Evolutionary conservation across 2,329 filamentous ascomycete genomes (phyloP).

Genomic region (Monilinia vaccinii-corymbosi): DNA sequence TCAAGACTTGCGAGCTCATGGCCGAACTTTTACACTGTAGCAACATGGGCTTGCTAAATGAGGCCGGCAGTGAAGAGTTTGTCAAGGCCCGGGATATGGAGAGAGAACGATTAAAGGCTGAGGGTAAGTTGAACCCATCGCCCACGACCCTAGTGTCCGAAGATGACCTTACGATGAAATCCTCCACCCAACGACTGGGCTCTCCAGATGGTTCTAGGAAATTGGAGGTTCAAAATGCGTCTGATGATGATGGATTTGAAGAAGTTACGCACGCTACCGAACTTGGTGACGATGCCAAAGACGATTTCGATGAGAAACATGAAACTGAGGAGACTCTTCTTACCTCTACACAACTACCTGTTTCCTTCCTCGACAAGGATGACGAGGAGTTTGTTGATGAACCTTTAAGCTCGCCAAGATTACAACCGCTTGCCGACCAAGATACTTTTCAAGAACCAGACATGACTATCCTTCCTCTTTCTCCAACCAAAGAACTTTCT

Average conservation of each 20-base stretch:
- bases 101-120: constrained; percentile 66
- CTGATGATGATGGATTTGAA: constrained; percentile 88
- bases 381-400: constrained; percentile 74
- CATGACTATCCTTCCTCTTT: constrained; percentile 48
- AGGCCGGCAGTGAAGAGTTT: constrained; percentile 79
- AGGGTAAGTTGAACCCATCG: constrained; percentile 56
- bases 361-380: constrained; percentile 46
- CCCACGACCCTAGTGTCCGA: constrained; percentile 36
- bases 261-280: constrained; percentile 67
- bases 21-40: constrained; percentile 94
- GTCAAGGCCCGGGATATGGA: constrained; percentile 73
- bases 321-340: constrained; percentile 43
- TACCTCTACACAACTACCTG: constrained; percentile 26
- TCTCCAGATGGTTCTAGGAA: constrained; percentile 59
- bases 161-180: constrained; percentile 56
- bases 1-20: constrained; percentile 99
- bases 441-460: constrained; percentile 45
- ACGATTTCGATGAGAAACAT: constrained; percentile 53
- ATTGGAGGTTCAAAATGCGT: constrained; percentile 70
- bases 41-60: constrained; percentile 95
- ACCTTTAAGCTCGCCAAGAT: constrained; percentile 58
- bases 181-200: constrained; percentile 38
- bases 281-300: constrained; percentile 62
- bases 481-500: constrained; percentile 39
- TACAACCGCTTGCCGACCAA: constrained; percentile 51